A percentile compares a stretch with the other conserved stretches of the same genome.
Evolutionary conservation across 768 basidiomycete species (phyloP).

Genomic region (Coprinellus micaceus): DNA sequence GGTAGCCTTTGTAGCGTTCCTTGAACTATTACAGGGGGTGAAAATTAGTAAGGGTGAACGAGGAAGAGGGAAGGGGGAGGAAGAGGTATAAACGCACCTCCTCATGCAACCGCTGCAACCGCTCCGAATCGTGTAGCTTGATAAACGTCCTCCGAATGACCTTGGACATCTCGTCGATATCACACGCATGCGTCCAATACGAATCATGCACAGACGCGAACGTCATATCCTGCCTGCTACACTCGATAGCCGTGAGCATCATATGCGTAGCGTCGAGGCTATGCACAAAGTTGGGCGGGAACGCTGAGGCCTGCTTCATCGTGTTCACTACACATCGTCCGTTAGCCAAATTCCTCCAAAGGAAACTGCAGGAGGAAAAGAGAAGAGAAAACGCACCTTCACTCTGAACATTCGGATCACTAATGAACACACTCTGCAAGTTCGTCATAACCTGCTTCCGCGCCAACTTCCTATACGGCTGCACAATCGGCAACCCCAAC

Average conservation of each 20-base stretch:
- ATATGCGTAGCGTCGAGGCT: slow-evolving; percentile 98
- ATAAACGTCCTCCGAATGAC: slow-evolving; percentile 94
- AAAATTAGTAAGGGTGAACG: neutral
- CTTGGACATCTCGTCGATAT: slow-evolving; percentile 83
- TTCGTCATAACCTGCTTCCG: slow-evolving; percentile 82
- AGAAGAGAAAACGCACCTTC: slow-evolving; percentile 43
- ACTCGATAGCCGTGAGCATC: slow-evolving; percentile 93
- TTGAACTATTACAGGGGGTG: slow-evolving; percentile 50
- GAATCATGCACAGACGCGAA: slow-evolving; percentile 99
- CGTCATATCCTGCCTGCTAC: slow-evolving; percentile 65
- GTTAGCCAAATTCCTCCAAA: neutral
- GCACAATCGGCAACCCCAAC: slow-evolving; percentile 91
- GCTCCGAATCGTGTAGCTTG: slow-evolving; percentile 82
- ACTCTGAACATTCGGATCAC: slow-evolving; percentile 74
- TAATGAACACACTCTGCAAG: slow-evolving; percentile 84
- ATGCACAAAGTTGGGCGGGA: slow-evolving; percentile 99
- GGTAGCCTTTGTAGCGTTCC: slow-evolving; percentile 72
- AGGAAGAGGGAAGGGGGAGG: slow-evolving; percentile 2
- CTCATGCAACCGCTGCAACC: slow-evolving; percentile 63
- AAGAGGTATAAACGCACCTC: slow-evolving; percentile 52
- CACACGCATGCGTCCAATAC: slow-evolving; percentile 94
- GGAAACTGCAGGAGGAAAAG: neutral
- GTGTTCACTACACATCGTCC: slow-evolving; percentile 52
- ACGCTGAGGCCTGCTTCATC: slow-evolving; percentile 88
- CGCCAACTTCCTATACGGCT: slow-evolving; percentile 85